phyloP scores from a whole-genome alignment of 257 asterid genomes.

The Rhazya stricta region DNA sequence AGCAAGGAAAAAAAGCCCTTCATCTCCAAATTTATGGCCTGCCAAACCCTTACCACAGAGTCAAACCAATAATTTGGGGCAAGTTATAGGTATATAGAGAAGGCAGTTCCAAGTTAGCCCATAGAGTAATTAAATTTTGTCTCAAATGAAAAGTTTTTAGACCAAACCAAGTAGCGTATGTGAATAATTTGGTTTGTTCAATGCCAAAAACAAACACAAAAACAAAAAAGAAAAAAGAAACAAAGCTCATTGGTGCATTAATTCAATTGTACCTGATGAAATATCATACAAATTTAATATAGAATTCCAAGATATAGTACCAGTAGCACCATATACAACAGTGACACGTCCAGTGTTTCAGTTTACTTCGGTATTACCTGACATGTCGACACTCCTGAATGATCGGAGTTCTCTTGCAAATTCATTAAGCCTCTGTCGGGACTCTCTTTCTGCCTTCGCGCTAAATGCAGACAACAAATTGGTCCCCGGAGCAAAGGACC shows the following conservation, averaged over 20 bases:
- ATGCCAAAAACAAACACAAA: too few relatives aligned
- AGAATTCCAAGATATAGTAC: neutral
- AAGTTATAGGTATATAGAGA: neutral
- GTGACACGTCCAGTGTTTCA: neutral
- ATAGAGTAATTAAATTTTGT: neutral
- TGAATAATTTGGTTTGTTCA: neutral
- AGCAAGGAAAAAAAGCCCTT: slow-evolving; percentile 82
- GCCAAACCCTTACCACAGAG: slow-evolving; percentile 29
- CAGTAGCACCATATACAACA: neutral
- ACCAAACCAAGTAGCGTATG: slow-evolving; percentile 1
- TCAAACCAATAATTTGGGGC: slow-evolving; percentile 20
- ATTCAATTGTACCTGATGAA: neutral
- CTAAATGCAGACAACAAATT: slow-evolving; percentile 58
- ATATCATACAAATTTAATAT: neutral
- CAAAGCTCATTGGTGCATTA: neutral
- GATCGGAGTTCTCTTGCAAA: slow-evolving; percentile 90
- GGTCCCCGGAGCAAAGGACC: slow-evolving; percentile 83
- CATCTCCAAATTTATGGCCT: slow-evolving; percentile 92
- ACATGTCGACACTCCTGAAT: slow-evolving; percentile 71
- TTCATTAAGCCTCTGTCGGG: slow-evolving; percentile 79
- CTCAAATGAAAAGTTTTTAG: slow-evolving; percentile 14
- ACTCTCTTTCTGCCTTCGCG: slow-evolving; percentile 66
- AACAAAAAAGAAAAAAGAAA: too few relatives aligned
- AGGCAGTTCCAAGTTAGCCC: neutral
- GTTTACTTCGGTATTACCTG: slow-evolving; percentile 46